Conservation (phyloP, 805 yeast species). For the Metschnikowia noctiluminum region DNA sequence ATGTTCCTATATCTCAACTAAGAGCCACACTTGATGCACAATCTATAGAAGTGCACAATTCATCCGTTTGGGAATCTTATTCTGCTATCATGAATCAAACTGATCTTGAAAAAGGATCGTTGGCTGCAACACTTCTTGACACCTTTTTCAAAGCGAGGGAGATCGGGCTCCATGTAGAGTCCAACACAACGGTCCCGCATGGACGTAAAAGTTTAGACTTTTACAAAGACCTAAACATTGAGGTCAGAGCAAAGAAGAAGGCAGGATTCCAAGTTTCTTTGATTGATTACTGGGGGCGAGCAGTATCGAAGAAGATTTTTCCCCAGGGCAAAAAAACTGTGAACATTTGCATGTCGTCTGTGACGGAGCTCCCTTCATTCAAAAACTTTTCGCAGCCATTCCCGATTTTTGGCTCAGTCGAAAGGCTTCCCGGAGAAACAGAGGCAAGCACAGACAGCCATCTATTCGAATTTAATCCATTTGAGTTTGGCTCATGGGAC, state of each 20-base stretch:
- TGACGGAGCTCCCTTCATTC: slow-evolving; percentile 33
- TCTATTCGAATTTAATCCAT: slow-evolving; percentile 59
- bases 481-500: slow-evolving; percentile 71
- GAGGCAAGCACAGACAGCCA: slow-evolving; percentile 36
- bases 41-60: slow-evolving; percentile 61
- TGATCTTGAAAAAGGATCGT: slow-evolving; percentile 6
- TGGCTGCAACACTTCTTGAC: slow-evolving; percentile 5
- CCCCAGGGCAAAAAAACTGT: slow-evolving; percentile 32
- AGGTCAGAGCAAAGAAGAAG: slow-evolving; percentile 49
- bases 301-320: slow-evolving; percentile 48
- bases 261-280: slow-evolving; percentile 55
- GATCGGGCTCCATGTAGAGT: not conserved
- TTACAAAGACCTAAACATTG: slow-evolving; percentile 51
- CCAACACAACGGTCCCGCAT: not conserved
- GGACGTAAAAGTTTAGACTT: slow-evolving; percentile 25
- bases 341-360: slow-evolving; percentile 37
- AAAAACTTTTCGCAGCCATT: slow-evolving; percentile 41
- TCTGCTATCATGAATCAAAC: slow-evolving; percentile 3
- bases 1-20: slow-evolving; percentile 34
- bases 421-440: slow-evolving; percentile 34
- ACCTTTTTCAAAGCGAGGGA: slow-evolving; percentile 9
- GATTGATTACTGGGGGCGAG: slow-evolving; percentile 70
- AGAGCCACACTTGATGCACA: slow-evolving; percentile 9
- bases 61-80: slow-evolving; percentile 40
- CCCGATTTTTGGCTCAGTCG: slow-evolving; percentile 44